phyloP scores from a whole-genome alignment of 148 eudicot genomes.

The Rhododendron griersonianum region DNA sequence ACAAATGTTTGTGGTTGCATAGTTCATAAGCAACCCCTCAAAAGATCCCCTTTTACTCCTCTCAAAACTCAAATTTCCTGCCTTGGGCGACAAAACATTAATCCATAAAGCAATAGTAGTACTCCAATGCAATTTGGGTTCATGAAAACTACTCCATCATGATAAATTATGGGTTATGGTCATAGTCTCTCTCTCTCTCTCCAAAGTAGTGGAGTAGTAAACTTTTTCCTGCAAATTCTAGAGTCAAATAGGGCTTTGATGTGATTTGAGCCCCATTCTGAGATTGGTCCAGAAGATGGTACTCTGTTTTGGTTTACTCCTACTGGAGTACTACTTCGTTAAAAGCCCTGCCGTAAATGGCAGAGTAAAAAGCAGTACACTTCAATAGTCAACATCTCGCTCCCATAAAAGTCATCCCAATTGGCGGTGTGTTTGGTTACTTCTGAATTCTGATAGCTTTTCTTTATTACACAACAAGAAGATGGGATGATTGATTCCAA shows the following conservation, averaged over 20 bases:
- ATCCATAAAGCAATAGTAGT: too few species aligned
- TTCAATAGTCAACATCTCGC: not conserved
- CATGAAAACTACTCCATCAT: not conserved
- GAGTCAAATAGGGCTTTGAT: not conserved
- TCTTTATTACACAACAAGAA: not conserved
- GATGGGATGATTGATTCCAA: not conserved
- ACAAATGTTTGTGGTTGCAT: constrained; percentile 1
- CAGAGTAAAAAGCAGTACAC: not conserved
- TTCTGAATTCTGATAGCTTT: not conserved
- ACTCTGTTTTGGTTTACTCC: not conserved
- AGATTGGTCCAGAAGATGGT: not conserved
- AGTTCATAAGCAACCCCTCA: constrained; percentile 1
- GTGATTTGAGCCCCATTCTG: not conserved
- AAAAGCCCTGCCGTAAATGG: not conserved
- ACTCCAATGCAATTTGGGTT: not conserved
- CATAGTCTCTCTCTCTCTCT: not conserved
- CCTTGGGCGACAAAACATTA: not conserved
- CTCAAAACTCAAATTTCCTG: not conserved
- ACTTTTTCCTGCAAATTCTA: not conserved
- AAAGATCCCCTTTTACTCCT: not conserved
- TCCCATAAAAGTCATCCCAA: not conserved
- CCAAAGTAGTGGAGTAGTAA: not conserved
- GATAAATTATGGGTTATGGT: too few species aligned
- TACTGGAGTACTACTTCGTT: not conserved
- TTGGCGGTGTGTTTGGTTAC: not conserved